Percentiles rank a stretch among this genome's conserved stretches.
These are phyloP conservation scores for Madurella fahalii DNA, from an alignment of 2,329 filamentous ascomycete genomes.

Conservation along the genomic window DNA sequence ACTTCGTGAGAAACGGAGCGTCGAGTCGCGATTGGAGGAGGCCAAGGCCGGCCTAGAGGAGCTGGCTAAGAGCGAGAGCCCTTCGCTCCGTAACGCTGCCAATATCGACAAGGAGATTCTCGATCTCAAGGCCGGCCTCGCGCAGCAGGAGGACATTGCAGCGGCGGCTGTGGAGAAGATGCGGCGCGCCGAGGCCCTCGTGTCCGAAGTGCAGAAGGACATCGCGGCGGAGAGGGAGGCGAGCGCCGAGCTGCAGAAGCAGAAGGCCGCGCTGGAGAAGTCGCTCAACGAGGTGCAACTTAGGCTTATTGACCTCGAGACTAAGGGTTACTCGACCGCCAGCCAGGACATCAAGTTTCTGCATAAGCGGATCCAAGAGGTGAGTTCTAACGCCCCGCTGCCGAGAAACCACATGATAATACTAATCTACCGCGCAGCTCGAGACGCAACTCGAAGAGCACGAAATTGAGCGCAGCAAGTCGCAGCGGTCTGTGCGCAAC, in stretches of 20 bases:
- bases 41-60: constrained; percentile 86
- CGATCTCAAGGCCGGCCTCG: constrained; percentile 81
- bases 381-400: constrained; percentile 41
- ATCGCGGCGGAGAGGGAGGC: constrained; percentile 80
- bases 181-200: constrained; percentile 84
- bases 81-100: constrained; percentile 84
- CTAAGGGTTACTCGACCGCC: constrained; percentile 90
- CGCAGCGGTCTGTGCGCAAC: constrained; percentile 83
- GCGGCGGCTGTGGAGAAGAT: constrained; percentile 94
- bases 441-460: constrained; percentile 83
- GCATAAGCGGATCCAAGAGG: constrained; percentile 91
- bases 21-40: constrained; percentile 81
- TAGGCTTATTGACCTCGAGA: constrained; percentile 86
- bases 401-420: constrained; percentile 8
- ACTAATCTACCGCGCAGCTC: constrained; percentile 53
- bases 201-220: constrained; percentile 88
- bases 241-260: constrained; percentile 76
- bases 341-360: constrained; percentile 95
- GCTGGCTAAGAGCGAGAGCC: constrained; percentile 77
- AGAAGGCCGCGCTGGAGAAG: constrained; percentile 88
- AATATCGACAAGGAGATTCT: constrained; percentile 84
- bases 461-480: constrained; percentile 71
- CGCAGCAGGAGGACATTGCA: constrained; percentile 90
- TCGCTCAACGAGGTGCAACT: constrained; percentile 85
- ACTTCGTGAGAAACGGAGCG: constrained; percentile 80